Evolutionary conservation across 2,329 filamentous ascomycete species (phyloP).

Genomic region (Cladosporium austrohemisphaericum): DNA sequence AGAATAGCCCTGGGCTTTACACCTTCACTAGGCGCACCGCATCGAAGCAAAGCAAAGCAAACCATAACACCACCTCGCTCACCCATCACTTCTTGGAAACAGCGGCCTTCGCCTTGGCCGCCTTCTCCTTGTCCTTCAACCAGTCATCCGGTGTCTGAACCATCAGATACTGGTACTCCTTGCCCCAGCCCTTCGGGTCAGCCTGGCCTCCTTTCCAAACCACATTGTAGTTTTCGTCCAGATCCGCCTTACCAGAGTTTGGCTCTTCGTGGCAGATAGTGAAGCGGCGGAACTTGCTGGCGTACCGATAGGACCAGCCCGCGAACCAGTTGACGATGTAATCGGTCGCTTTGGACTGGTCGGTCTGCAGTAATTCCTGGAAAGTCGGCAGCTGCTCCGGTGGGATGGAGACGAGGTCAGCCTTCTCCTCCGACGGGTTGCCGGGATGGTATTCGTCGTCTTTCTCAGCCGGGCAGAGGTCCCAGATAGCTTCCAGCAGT

Average conservation of each 20-base stretch:
- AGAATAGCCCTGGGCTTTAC: no score
- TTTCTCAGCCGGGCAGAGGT: slow-evolving; percentile 26
- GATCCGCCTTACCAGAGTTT: background rate
- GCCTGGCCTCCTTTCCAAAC: background rate
- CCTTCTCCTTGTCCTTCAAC: background rate
- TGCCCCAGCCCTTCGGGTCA: background rate
- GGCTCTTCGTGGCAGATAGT: slow-evolving; percentile 24
- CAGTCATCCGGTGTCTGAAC: slow-evolving; percentile 9
- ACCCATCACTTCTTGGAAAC: slow-evolving; percentile 5
- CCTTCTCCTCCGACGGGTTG: slow-evolving; percentile 17
- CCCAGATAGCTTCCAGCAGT: slow-evolving; percentile 25
- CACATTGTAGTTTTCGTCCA: background rate
- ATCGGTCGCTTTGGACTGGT: slow-evolving; percentile 27
- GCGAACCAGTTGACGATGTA: slow-evolving; percentile 34
- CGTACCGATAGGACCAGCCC: slow-evolving; percentile 25
- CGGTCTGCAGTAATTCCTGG: slow-evolving; percentile 22
- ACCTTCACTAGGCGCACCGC: no score
- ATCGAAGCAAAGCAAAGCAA: no score
- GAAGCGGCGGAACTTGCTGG: slow-evolving; percentile 27
- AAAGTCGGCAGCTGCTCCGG: slow-evolving; percentile 25
- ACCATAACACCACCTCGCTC: no score
- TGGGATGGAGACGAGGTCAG: slow-evolving; percentile 25
- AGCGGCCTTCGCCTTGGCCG: background rate
- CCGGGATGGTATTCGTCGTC: slow-evolving; percentile 20
- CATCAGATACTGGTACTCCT: slow-evolving; percentile 3